These are phyloP conservation scores for Halenospora varia DNA, from an alignment of 495 filamentous ascomycete genomes.

Conservation along the genomic window DNA sequence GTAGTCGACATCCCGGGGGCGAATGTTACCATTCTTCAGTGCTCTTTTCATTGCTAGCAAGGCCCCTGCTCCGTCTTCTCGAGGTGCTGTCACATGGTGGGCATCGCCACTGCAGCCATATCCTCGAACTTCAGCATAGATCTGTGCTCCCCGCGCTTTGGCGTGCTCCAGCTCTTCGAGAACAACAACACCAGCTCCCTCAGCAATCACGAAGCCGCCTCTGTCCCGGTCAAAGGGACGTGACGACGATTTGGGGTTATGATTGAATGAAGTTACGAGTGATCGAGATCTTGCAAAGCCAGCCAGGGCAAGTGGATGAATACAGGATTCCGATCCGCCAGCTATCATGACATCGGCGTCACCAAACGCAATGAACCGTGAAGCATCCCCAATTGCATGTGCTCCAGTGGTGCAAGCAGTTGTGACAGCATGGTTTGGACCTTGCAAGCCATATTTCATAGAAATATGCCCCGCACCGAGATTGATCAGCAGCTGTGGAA, in stretches of 20 bases:
- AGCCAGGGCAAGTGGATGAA: slow-evolving; percentile 87
- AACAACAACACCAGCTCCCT: slow-evolving; percentile 84
- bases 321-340: slow-evolving; percentile 90
- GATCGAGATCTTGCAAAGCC: slow-evolving; percentile 88
- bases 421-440: slow-evolving; percentile 86
- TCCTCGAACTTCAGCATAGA: slow-evolving; percentile 86
- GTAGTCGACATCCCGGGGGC: slow-evolving; percentile 75
- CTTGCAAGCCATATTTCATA: slow-evolving; percentile 86
- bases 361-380: slow-evolving; percentile 82
- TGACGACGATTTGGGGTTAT: slow-evolving; percentile 66
- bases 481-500: slow-evolving; percentile 90
- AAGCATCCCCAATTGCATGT: slow-evolving; percentile 89
- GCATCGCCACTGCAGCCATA: slow-evolving; percentile 89
- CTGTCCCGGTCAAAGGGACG: slow-evolving; percentile 84
- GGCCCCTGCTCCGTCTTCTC: slow-evolving; percentile 75
- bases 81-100: slow-evolving; percentile 87
- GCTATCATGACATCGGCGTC: slow-evolving; percentile 95
- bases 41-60: slow-evolving; percentile 81
- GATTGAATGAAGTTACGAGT: slow-evolving; percentile 75
- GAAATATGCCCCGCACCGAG: slow-evolving; percentile 91
- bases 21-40: slow-evolving; percentile 64
- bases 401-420: slow-evolving; percentile 95
- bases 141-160: slow-evolving; percentile 66
- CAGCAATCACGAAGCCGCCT: slow-evolving; percentile 85
- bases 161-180: slow-evolving; percentile 92